A percentile compares a stretch with the other conserved stretches of the same genome.
These are phyloP conservation scores for Trypanosoma melophagium DNA, from an alignment of 208 protist species.

Conservation along the genomic window DNA sequence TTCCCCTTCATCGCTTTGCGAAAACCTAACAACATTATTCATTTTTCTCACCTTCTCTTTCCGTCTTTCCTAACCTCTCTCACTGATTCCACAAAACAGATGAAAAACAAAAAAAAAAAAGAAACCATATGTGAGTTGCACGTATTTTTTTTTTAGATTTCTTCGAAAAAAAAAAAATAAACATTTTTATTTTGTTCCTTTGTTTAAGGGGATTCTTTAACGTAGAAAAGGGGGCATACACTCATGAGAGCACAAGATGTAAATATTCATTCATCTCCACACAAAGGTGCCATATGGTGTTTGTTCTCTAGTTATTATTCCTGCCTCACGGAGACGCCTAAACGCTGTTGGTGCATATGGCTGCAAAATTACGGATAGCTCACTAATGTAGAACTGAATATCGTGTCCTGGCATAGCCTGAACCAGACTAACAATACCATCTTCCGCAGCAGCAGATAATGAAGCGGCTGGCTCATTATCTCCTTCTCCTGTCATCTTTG, in stretches of 20 bases:
- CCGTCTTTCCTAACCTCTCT: background rate
- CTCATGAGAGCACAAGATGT: too few relatives aligned
- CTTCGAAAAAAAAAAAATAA: too few relatives aligned
- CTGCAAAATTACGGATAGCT: slow-evolving; percentile 43
- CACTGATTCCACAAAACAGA: too few relatives aligned
- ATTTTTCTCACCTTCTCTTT: slow-evolving; percentile 1
- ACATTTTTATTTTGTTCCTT: too few relatives aligned
- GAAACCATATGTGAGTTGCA: too few relatives aligned
- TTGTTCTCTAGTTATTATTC: slow-evolving; percentile 48
- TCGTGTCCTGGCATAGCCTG: slow-evolving; percentile 48
- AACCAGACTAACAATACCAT: slow-evolving; percentile 46
- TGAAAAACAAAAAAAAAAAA: too few relatives aligned
- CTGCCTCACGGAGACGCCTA: slow-evolving; percentile 62
- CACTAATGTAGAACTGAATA: slow-evolving; percentile 74
- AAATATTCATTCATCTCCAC: slow-evolving; percentile 45
- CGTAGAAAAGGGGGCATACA: too few relatives aligned
- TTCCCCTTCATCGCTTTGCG: slow-evolving; percentile 18
- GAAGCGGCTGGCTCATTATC: slow-evolving; percentile 11
- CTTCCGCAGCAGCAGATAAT: slow-evolving; percentile 39
- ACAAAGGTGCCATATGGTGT: slow-evolving; percentile 70
- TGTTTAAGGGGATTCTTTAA: too few relatives aligned
- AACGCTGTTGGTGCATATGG: slow-evolving; percentile 60
- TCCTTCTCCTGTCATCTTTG: background rate
- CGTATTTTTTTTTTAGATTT: too few relatives aligned
- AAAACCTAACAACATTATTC: background rate